phyloP scores from a whole-genome alignment of 805 yeast species.

The Nakazawaea ernobii region DNA sequence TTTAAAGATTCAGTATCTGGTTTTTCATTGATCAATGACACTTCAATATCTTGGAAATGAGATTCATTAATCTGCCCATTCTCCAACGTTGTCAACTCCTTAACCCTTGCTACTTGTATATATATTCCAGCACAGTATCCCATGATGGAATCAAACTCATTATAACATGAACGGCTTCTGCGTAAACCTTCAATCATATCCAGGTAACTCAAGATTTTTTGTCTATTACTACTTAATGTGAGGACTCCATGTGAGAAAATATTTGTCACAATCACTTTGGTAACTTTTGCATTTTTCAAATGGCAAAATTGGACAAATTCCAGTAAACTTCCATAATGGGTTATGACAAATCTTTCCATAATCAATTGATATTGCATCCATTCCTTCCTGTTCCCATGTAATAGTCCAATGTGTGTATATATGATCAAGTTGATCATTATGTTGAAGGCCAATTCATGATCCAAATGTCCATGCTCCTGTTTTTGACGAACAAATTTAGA shows the following conservation, averaged over 20 bases:
- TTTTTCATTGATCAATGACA: neutral
- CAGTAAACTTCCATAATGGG: neutral
- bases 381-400: constrained; percentile 1
- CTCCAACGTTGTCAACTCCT: neutral
- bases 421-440: neutral
- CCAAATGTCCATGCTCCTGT: neutral
- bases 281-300: neutral
- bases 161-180: neutral
- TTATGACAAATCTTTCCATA: neutral
- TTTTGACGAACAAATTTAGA: neutral
- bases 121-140: constrained; percentile 7
- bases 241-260: neutral
- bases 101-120: neutral
- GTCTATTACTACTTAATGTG: neutral
- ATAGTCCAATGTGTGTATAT: neutral
- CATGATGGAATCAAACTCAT: constrained; percentile 7
- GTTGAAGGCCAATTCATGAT: neutral
- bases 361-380: constrained; percentile 6
- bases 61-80: neutral
- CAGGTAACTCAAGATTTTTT: neutral
- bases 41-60: neutral
- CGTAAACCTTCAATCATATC: neutral
- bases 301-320: neutral
- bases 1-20: neutral
- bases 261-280: neutral